Evolutionary conservation across 371 early-diverging fungal genomes (phyloP), one percentile per base, ranked within the genome.

Genomic region (Mucor circinelloides): DNA sequence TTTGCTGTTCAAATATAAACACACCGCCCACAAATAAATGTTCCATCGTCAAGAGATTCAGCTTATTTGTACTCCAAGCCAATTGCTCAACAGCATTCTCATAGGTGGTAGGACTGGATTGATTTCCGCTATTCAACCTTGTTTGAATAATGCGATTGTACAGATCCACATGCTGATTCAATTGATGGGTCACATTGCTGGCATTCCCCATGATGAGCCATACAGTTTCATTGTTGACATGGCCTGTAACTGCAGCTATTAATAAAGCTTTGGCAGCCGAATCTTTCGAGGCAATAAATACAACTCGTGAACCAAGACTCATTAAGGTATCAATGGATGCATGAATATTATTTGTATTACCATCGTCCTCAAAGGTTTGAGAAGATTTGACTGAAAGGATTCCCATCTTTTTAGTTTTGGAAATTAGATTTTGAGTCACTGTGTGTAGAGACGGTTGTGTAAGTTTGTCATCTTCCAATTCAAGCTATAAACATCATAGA

Each of bases 11-110:
- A 58, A 82, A 75, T 1, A 58, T 64, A 38, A 82, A 80, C 2
- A 82, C 63, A 9, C 83, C 78, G 13, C 83, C 83, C 15, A 81
- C 68, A 72, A 85, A 77, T 23, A 0, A 81, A 72, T 15, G 63
- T 28, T 56, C 77, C 72, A 30, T 66, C 80, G 28, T 71, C 60
- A 36, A 83, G 75, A 0, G 66, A 59, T 13, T 34, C 60, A 72
- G n/a, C 40, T 67, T 34, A 6, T 56, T 7, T 1, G 80, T 71
- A 2, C 38, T 67, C 32, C 68, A 38, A 34, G 80, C 83, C 1
- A 71, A 63, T 10, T 75, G 68, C 55, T 57, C 50, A 17, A 77
- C 52, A 19, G 79, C 56, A 46, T 25, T 38, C 17, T n/a, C 73
- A 38, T 7, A 68, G 62, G 2, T 36, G 23, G 52, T 79, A 76